Percentiles rank a stretch among this genome's conserved stretches.
Evolutionary conservation across 495 filamentous ascomycete genomes (phyloP).

Genomic region (Lepraria neglecta): DNA sequence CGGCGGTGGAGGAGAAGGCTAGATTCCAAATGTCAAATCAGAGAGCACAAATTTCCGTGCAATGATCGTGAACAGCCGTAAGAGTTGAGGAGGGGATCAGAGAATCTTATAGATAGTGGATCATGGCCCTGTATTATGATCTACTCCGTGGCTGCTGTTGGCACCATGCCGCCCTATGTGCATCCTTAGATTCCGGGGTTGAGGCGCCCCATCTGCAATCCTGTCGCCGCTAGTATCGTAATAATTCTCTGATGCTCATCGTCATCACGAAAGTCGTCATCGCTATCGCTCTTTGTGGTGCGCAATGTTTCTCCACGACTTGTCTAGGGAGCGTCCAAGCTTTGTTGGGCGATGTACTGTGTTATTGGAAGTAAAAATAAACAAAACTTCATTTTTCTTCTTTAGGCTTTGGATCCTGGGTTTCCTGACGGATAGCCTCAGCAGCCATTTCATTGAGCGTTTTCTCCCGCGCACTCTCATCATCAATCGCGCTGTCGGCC

Average conservation of each 20-base stretch:
- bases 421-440: neutral
- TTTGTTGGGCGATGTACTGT: neutral
- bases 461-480: conserved; percentile 6
- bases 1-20: neutral
- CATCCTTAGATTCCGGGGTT: no score
- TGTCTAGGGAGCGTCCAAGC: no score
- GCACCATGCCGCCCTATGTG: no score
- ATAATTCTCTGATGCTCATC: no score
- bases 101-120: neutral
- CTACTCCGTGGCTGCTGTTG: neutral
- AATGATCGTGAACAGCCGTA: neutral
- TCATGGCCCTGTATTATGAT: neutral
- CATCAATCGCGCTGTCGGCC: neutral
- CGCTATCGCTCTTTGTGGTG: neutral
- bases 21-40: neutral
- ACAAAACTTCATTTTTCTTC: neutral
- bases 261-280: no score
- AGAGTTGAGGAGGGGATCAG: neutral
- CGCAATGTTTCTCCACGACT: neutral
- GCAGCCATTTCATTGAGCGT: neutral
- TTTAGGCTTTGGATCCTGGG: neutral
- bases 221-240: no score
- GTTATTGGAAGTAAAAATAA: neutral
- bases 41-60: neutral
- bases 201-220: no score